phyloP scores from a whole-genome alignment of 805 yeast genomes.

The Candida golubevii region DNA sequence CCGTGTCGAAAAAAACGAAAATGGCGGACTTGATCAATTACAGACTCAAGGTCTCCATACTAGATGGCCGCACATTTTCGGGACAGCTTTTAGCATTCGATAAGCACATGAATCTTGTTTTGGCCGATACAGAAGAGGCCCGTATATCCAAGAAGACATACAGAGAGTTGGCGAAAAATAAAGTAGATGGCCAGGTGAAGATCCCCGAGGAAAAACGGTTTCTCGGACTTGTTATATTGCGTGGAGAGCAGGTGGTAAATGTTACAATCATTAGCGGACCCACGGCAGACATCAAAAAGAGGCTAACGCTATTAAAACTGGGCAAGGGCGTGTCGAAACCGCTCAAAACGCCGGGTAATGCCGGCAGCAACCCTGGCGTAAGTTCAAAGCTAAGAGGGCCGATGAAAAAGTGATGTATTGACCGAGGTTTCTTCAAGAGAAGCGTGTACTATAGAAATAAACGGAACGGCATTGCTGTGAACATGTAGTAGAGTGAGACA shows the following conservation, averaged over 20 bases:
- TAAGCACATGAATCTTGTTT: slow-evolving; percentile 79
- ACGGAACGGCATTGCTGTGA: not conserved
- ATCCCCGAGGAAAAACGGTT: slow-evolving; percentile 65
- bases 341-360: slow-evolving; percentile 27
- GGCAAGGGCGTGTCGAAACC: slow-evolving; percentile 31
- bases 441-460: slow-evolving; percentile 6
- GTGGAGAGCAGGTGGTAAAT: slow-evolving; percentile 86
- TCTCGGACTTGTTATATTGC: slow-evolving; percentile 73
- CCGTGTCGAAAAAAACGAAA: slow-evolving; percentile 35
- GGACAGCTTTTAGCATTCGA: slow-evolving; percentile 89
- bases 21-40: slow-evolving; percentile 68
- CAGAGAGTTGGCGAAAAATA: slow-evolving; percentile 29
- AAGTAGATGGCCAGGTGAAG: slow-evolving; percentile 23
- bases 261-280: slow-evolving; percentile 64
- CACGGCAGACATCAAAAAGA: slow-evolving; percentile 39
- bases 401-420: slow-evolving; percentile 3
- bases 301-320: slow-evolving; percentile 18
- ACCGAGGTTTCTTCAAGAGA: not conserved
- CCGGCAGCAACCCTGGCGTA: not conserved
- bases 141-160: slow-evolving; percentile 63
- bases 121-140: slow-evolving; percentile 80
- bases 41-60: slow-evolving; percentile 65
- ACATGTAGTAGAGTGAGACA: not conserved
- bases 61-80: slow-evolving; percentile 72
- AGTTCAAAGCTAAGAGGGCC: slow-evolving; percentile 24